These are phyloP conservation scores for Cordia subcordata DNA, from an alignment of 257 asterid species.

Conservation along the genomic window DNA sequence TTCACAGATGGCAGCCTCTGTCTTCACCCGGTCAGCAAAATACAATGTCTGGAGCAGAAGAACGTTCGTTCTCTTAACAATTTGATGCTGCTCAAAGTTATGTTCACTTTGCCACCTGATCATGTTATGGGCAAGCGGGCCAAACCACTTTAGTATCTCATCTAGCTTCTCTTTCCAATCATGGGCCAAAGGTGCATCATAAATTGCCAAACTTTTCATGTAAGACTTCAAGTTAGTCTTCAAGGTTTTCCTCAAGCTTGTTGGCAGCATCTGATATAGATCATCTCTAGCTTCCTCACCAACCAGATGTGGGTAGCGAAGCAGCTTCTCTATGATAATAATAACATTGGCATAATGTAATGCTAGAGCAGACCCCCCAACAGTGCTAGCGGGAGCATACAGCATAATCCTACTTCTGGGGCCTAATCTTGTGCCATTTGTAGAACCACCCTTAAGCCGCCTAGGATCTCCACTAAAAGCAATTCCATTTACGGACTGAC, in stretches of 20 bases:
- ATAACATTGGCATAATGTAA: constrained; percentile 84
- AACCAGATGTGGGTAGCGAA: constrained; percentile 76
- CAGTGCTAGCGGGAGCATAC: constrained; percentile 53
- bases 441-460: constrained; percentile 17
- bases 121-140: constrained; percentile 87
- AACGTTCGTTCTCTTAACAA: constrained; percentile 65
- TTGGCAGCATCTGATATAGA: constrained; percentile 85
- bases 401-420: constrained; percentile 37
- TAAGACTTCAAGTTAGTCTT: constrained; percentile 55
- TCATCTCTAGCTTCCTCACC: constrained; percentile 95
- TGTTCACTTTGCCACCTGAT: constrained; percentile 93
- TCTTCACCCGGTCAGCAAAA: constrained; percentile 71
- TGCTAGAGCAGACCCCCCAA: constrained; percentile 90
- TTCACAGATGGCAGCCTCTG: constrained; percentile 71
- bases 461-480: too few relatives aligned
- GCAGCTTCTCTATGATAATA: constrained; percentile 72
- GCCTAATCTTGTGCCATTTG: constrained; percentile 25
- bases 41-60: constrained; percentile 80
- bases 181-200: constrained; percentile 84
- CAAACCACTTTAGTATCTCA: constrained; percentile 55
- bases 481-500: too few relatives aligned
- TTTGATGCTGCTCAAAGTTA: constrained; percentile 83
- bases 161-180: constrained; percentile 78
- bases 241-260: constrained; percentile 63
- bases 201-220: constrained; percentile 56